These are phyloP conservation scores for Ustilago xerochloae DNA, from an alignment of 1,284 basidiomycete genomes.

Conservation along the genomic window DNA sequence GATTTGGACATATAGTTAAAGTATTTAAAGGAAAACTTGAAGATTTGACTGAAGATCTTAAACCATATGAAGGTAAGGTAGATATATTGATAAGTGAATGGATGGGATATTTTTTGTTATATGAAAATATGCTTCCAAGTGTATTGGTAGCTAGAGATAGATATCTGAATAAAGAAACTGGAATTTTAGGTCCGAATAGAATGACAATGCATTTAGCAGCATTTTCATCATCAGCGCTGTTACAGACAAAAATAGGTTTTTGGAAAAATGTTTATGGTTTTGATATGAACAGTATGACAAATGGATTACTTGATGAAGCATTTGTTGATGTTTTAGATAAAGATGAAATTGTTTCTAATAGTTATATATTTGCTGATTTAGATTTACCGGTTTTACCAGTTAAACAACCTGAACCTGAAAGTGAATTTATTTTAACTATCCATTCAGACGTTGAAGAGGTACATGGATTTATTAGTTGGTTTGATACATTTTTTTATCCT, in stretches of 20 bases:
- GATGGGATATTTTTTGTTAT: slow-evolving; percentile 80
- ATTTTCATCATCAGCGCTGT: slow-evolving; percentile 79
- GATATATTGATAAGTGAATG: slow-evolving; percentile 96
- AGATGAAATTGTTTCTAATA: slow-evolving; percentile 47
- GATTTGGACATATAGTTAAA: slow-evolving; percentile 78
- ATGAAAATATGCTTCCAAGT: slow-evolving; percentile 97
- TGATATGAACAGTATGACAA: slow-evolving; percentile 60
- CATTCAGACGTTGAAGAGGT: slow-evolving; percentile 16
- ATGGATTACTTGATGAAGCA: slow-evolving; percentile 61
- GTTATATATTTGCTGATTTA: slow-evolving; percentile 56
- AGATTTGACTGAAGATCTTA: slow-evolving; percentile 77
- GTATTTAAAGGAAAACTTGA: slow-evolving; percentile 90
- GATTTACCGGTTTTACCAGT: slow-evolving; percentile 51
- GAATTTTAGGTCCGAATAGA: slow-evolving; percentile 92
- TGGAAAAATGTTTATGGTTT: slow-evolving; percentile 90
- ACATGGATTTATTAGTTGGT: slow-evolving; percentile 65
- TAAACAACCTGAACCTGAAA: slow-evolving; percentile 67
- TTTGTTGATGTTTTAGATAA: slow-evolving; percentile 58
- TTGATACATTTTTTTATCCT: slow-evolving; percentile 67
- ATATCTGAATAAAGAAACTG: slow-evolving; percentile 76
- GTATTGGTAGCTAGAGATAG: slow-evolving; percentile 87
- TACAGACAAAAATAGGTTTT: slow-evolving; percentile 84
- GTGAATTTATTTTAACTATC: slow-evolving; percentile 47
- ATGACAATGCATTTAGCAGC: slow-evolving; percentile 85
- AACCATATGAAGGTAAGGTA: slow-evolving; percentile 77